Percentiles rank a stretch among this genome's conserved stretches.
phyloP scores from a whole-genome alignment of 306 rosid species.

The Glycine tomentella region DNA sequence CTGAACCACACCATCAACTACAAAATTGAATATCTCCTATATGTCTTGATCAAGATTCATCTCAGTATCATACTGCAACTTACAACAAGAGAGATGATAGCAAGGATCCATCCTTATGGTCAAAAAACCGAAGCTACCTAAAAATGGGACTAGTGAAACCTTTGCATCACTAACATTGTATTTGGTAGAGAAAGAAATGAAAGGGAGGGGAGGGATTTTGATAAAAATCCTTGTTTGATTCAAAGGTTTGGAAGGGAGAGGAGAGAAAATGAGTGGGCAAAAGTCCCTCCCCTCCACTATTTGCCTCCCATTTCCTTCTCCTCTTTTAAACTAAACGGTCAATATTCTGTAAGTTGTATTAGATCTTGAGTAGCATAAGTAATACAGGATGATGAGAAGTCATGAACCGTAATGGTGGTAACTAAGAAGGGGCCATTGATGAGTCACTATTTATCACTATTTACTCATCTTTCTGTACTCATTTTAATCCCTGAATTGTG shows the following conservation, averaged over 20 bases:
- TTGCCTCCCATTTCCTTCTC: too few species aligned
- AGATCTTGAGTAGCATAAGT: too few species aligned
- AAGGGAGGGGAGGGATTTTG: background rate
- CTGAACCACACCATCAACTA: background rate
- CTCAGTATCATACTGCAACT: background rate
- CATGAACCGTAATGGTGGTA: too few species aligned
- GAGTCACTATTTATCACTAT: too few species aligned
- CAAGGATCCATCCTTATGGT: background rate
- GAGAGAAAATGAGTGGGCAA: background rate
- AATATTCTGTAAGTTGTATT: too few species aligned
- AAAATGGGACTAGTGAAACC: background rate
- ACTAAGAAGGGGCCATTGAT: too few species aligned
- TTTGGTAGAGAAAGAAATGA: background rate
- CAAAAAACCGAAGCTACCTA: background rate
- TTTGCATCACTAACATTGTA: background rate
- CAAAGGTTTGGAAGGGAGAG: background rate
- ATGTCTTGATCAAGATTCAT: background rate
- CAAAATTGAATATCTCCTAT: background rate
- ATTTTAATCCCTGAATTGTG: too few species aligned
- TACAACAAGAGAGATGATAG: background rate
- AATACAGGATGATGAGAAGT: too few species aligned
- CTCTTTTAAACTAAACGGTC: too few species aligned
- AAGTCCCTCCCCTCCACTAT: background rate
- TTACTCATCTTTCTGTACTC: too few species aligned
- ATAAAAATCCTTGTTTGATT: background rate